phyloP scores from a whole-genome alignment of 495 filamentous ascomycete species.

The Hyaloscypha finlandica region DNA sequence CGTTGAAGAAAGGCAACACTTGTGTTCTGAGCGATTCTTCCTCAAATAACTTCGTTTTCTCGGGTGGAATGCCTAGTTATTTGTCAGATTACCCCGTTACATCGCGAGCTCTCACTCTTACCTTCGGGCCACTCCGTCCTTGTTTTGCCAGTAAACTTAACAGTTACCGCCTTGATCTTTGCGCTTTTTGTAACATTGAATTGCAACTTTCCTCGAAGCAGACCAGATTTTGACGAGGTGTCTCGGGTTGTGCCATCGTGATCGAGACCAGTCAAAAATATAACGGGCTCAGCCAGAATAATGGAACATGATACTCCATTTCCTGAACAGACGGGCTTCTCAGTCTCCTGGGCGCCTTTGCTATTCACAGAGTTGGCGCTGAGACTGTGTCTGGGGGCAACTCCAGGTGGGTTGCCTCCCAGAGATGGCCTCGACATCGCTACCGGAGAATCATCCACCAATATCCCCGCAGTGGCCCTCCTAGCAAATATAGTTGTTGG shows the following conservation, averaged over 20 bases:
- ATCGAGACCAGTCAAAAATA: constrained; percentile 91
- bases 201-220: constrained; percentile 82
- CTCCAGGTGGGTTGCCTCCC: constrained; percentile 2
- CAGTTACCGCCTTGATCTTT: constrained; percentile 91
- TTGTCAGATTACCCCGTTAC: constrained; percentile 12
- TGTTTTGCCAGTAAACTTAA: constrained; percentile 83
- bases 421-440: constrained; percentile 17
- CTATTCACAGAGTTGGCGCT: constrained; percentile 24
- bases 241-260: constrained; percentile 48
- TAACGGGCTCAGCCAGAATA: constrained; percentile 80
- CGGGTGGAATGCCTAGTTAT: constrained; percentile 77
- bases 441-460: constrained; percentile 9
- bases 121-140: constrained; percentile 97
- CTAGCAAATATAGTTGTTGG: constrained; percentile 28
- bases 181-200: constrained; percentile 83
- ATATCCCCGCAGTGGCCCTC: constrained; percentile 6
- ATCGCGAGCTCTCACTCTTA: constrained; percentile 34
- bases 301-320: constrained; percentile 74
- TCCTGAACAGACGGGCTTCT: constrained; percentile 73
- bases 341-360: constrained; percentile 36
- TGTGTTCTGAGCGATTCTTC: constrained; percentile 76
- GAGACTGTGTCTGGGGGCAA: constrained; percentile 29
- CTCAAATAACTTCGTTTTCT: constrained; percentile 81
- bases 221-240: constrained; percentile 49
- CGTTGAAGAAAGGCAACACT: constrained; percentile 82